Percentiles rank a stretch among this genome's conserved stretches.
Evolutionary conservation across 192 early-diverging fungal species (phyloP).

Genomic region (Coemansia reversa): DNA sequence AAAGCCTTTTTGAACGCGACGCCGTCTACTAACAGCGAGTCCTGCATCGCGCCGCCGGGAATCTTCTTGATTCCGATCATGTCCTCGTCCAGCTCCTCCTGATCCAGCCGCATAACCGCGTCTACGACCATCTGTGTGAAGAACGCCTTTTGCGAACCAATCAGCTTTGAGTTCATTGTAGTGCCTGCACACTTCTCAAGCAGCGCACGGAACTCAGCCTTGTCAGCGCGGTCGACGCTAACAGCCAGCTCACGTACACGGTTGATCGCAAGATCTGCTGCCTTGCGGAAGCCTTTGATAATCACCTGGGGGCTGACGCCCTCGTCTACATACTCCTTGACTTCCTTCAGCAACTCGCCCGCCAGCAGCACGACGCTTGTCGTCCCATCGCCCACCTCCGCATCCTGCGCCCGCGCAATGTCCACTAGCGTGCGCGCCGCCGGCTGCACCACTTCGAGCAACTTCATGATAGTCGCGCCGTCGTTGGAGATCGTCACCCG

Average conservation of each 20-base stretch:
- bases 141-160: conserved; percentile 94
- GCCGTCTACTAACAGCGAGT: conserved; percentile 92
- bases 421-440: conserved; percentile 98
- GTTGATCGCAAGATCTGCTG: conserved; percentile 87
- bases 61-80: conserved; percentile 99
- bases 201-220: conserved; percentile 80
- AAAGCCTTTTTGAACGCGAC: conserved; percentile 99
- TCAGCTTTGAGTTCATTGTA: conserved; percentile 97
- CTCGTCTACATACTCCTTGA: conserved; percentile 92
- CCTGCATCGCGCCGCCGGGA: conserved; percentile 97
- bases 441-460: conserved; percentile 97
- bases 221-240: conserved; percentile 76
- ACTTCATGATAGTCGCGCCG: conserved; percentile 97
- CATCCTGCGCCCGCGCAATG: conserved; percentile 97
- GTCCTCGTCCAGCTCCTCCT: conserved; percentile 91
- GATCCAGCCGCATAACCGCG: conserved; percentile 92
- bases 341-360: conserved; percentile 94
- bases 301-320: conserved; percentile 92
- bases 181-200: conserved; percentile 97
- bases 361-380: conserved; percentile 96
- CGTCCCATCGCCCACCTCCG: conserved; percentile 98
- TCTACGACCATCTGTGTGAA: conserved; percentile 99
- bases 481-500: conserved; percentile 97
- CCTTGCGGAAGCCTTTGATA: conserved; percentile 91
- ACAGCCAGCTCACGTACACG: conserved; percentile 93